Percentiles rank a stretch among this genome's conserved stretches.
Conservation (phyloP, 495 filamentous ascomycete genomes). For the Xylaria nigripes region DNA sequence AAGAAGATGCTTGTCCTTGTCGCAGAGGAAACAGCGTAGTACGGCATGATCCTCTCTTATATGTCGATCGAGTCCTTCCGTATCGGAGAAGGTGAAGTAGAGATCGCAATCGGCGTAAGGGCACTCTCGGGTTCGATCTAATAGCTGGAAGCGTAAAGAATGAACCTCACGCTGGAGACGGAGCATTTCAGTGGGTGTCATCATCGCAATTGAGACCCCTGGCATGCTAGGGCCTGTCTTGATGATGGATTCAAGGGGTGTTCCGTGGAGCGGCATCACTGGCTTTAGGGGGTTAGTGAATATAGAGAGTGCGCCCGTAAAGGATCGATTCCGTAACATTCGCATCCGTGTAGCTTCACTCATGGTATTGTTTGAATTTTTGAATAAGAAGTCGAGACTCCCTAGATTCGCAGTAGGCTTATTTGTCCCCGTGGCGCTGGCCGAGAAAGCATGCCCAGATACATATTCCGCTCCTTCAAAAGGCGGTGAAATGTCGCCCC, state of each 20-base stretch:
- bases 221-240: slow-evolving; percentile 25
- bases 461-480: too few species aligned
- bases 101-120: slow-evolving; percentile 26
- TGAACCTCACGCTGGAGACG: slow-evolving; percentile 27
- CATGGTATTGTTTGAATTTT: not conserved
- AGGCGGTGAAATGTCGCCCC: too few species aligned
- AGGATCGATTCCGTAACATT: slow-evolving; percentile 14
- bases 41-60: slow-evolving; percentile 18
- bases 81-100: slow-evolving; percentile 19
- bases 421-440: not conserved
- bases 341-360: not conserved
- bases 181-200: slow-evolving; percentile 33
- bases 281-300: slow-evolving; percentile 24
- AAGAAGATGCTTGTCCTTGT: slow-evolving; percentile 10
- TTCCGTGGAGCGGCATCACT: slow-evolving; percentile 27
- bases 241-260: slow-evolving; percentile 31
- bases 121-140: slow-evolving; percentile 28
- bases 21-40: slow-evolving; percentile 22
- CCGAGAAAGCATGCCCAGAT: too few species aligned
- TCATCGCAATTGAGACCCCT: slow-evolving; percentile 26
- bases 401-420: not conserved
- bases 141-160: slow-evolving; percentile 25
- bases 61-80: slow-evolving; percentile 14
- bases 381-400: slow-evolving; percentile 4
- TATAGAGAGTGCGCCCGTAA: slow-evolving; percentile 10